Percentiles rank a stretch among this genome's conserved stretches.
phyloP scores from a whole-genome alignment of 139 green algal genomes.

The Tetraselmis striata region DNA sequence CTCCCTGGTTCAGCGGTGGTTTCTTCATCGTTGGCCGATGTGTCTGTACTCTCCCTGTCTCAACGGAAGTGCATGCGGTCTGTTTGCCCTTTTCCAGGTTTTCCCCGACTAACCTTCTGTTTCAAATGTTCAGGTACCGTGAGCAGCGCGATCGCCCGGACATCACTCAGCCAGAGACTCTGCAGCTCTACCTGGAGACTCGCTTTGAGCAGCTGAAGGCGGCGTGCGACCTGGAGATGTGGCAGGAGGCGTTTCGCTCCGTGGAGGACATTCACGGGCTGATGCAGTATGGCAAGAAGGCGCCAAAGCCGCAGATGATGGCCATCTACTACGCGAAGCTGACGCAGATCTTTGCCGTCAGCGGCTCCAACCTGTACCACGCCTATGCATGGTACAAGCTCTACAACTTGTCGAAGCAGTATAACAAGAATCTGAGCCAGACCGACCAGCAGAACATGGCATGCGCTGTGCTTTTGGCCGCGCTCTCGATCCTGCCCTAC shows the following conservation, averaged over 20 bases:
- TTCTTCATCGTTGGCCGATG: too few species aligned
- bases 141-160: slow-evolving; percentile 87
- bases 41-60: too few species aligned
- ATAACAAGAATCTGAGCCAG: slow-evolving; percentile 77
- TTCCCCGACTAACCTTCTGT: too few species aligned
- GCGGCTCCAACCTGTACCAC: slow-evolving; percentile 83
- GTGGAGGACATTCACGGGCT: slow-evolving; percentile 97
- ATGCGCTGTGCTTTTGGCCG: slow-evolving; percentile 82
- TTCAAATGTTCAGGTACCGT: slow-evolving; percentile 50
- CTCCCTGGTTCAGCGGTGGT: too few species aligned
- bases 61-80: too few species aligned
- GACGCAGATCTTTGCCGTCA: slow-evolving; percentile 85
- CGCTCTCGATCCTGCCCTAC: slow-evolving; percentile 87
- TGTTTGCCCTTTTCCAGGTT: too few species aligned
- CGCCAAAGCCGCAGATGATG: slow-evolving; percentile 88
- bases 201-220: slow-evolving; percentile 96
- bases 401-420: slow-evolving; percentile 74
- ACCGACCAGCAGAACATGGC: slow-evolving; percentile 64
- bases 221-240: slow-evolving; percentile 93
- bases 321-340: slow-evolving; percentile 91
- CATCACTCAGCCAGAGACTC: slow-evolving; percentile 74
- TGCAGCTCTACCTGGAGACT: slow-evolving; percentile 91
- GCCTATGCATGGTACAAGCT: slow-evolving; percentile 94
- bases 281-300: slow-evolving; percentile 73
- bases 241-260: slow-evolving; percentile 96